phyloP scores from a whole-genome alignment of 305 asterid species.

The Salvia sclarea region DNA sequence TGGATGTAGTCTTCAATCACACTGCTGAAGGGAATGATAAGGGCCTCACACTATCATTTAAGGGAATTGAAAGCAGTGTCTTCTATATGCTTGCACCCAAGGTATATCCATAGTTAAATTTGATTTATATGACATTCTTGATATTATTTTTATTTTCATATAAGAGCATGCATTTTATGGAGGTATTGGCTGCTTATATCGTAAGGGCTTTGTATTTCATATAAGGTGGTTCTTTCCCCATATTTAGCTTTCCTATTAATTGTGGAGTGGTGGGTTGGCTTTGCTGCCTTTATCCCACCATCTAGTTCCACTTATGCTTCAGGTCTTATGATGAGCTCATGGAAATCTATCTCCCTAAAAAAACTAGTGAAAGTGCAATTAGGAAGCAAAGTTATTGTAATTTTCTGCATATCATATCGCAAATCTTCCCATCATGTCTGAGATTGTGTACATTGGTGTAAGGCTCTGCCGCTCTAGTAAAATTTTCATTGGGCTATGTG shows the following conservation, averaged over 20 bases:
- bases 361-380: background rate
- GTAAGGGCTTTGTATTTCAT: slow-evolving; percentile 6
- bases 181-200: background rate
- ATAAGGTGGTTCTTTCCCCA: background rate
- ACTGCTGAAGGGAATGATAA: slow-evolving; percentile 98
- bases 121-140: background rate
- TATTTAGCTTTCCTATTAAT: background rate
- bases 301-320: background rate
- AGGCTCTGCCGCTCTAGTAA: background rate
- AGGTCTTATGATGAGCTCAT: background rate
- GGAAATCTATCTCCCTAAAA: background rate
- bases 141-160: background rate
- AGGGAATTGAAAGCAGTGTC: slow-evolving; percentile 89
- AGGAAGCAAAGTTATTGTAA: background rate
- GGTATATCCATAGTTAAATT: slow-evolving; percentile 43
- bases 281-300: background rate
- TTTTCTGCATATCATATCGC: background rate
- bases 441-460: background rate
- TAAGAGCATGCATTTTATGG: background rate
- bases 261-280: background rate
- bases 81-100: slow-evolving; percentile 96
- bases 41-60: slow-evolving; percentile 80
- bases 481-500: slow-evolving; percentile 5
- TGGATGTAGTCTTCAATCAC: slow-evolving; percentile 99
- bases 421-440: background rate